phyloP scores from a whole-genome alignment of 441 rosid genomes.

The Mallotus japonicus region DNA sequence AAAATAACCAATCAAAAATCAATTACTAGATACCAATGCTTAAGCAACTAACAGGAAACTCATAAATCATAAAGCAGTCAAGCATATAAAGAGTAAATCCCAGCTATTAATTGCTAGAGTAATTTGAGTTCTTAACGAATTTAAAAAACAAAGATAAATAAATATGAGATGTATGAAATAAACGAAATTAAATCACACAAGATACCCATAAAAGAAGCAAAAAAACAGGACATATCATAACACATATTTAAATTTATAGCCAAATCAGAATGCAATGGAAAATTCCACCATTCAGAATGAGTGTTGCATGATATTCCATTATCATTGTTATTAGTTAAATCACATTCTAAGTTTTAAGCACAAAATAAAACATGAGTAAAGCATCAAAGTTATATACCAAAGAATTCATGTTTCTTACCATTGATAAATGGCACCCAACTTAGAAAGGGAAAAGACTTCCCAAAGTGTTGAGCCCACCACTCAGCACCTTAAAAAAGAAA shows the following conservation, averaged over 20 bases:
- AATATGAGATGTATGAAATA: not conserved
- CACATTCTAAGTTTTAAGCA: not conserved
- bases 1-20: too few relatives aligned
- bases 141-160: not conserved
- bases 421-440: conserved; percentile 78
- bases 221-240: not conserved
- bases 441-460: conserved; percentile 62
- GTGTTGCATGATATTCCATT: too few relatives aligned
- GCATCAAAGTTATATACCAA: not conserved
- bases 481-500: conserved; percentile 59
- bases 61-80: not conserved
- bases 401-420: conserved; percentile 41
- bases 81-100: not conserved
- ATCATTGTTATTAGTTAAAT: too few relatives aligned
- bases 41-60: not conserved
- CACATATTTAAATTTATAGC: not conserved
- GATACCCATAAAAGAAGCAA: not conserved
- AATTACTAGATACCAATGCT: not conserved
- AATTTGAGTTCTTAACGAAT: not conserved
- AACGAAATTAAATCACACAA: not conserved
- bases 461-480: conserved; percentile 84
- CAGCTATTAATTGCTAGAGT: not conserved
- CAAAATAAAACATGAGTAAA: not conserved
- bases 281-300: too few relatives aligned
- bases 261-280: not conserved